Base-by-base conservation (phyloP, 441 rosid species). In the Erodium moschatum region DNA sequence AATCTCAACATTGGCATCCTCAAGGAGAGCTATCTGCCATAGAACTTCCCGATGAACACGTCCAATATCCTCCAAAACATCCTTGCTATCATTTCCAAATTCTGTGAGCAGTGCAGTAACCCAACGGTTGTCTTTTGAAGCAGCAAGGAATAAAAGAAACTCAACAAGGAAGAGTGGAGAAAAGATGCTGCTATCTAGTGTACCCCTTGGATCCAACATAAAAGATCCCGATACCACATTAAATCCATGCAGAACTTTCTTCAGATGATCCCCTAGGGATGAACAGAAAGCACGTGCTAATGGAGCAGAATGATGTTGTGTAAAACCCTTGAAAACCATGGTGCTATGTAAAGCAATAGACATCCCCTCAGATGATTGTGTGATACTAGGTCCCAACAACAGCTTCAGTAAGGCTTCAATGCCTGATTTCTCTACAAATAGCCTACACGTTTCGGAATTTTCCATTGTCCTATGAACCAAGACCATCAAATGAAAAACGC, bases 391-490 rank as follows among this genome's bases (percentile, higher is more conserved):
- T 72, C 87, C 85, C 66, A 95, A 80, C 29, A 95, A 81, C 83
- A 91, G 97, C 83, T 89, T 91, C 68, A 94, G 78, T 66, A 94
- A 75, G 46, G 94, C 90, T 77, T 94, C 97, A 71, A 94, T 89
- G 62, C 99, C 99, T 8, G 92, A 87, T 81, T 94, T 94, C 84
- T 94, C 99, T 74, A 94, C 97, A 80, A 94, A 94, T 74, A 91
- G 79, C 66, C 97, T 86, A 78, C 96, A 91, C 6, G 94, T 89
- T 83, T 94, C 99, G 64, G 97, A 69, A 83, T 94, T 91, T 79
- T 95, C 99, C 84, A 87, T 90, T 64, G 97, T 90, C 74, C 99
- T 85, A 67, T 95, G 97, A 72, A 95, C 95, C 83, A 95, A 78
- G 67, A 95, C 90, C 89, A 91, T 89, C 87, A 95, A 77, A 81